Evolutionary conservation across 768 basidiomycete species (phyloP).

Genomic region (Boletus coccyginus): DNA sequence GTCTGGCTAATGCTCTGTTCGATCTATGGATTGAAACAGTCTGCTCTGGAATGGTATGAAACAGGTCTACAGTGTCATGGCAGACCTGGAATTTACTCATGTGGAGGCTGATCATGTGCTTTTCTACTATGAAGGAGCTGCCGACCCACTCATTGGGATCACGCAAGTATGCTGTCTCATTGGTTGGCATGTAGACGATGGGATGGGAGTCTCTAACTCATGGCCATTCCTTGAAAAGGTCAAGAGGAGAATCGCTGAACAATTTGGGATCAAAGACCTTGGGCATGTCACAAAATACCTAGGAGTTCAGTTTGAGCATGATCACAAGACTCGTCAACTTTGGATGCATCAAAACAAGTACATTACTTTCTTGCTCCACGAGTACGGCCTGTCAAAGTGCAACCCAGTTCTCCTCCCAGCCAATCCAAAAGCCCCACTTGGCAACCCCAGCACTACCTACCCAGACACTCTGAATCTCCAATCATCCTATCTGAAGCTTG

Average conservation of each 20-base stretch:
- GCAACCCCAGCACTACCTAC: not conserved
- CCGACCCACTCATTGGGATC: not conserved
- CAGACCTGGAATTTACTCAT: not conserved
- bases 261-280: not conserved
- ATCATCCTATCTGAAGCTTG: not conserved
- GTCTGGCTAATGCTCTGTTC: not conserved
- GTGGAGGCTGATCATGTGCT: not conserved
- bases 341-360: not conserved
- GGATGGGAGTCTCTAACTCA: not conserved
- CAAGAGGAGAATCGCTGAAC: not conserved
- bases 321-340: not conserved
- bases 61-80: not conserved
- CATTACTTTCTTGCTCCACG: not conserved
- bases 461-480: not conserved
- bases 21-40: not conserved
- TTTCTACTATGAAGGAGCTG: not conserved
- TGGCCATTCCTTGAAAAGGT: not conserved
- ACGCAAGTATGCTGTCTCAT: not conserved
- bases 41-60: not conserved
- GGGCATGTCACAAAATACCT: not conserved
- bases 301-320: not conserved
- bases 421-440: not conserved
- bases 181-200: not conserved
- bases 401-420: not conserved
- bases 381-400: not conserved